Evolutionary conservation across 805 yeast species (phyloP), one percentile per base, ranked within the genome.

Genomic region (Metschnikowia drakensbergensis): DNA sequence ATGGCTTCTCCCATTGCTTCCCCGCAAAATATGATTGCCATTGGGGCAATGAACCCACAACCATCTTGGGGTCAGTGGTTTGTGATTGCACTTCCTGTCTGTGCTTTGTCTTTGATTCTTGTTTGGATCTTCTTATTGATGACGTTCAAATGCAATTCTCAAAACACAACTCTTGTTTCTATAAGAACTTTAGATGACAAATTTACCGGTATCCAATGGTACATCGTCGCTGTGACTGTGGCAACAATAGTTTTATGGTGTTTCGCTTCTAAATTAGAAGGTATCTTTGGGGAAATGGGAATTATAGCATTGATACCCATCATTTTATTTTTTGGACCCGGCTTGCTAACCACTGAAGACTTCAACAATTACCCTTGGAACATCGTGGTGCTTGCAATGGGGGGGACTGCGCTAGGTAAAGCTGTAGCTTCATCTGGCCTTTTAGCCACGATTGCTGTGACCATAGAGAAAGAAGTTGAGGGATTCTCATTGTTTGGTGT

Each of bases 31-130:
- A 76, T 77, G 67, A 70, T 77, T 48, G 81, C 82, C 17, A 75
- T 77, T 48, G 80, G 77, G 31, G 71, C 79, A 23, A 71, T 77
- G 73, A 65, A 61, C 26, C 82, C 82, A 1, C 74, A 67, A 41
- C 82, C 82, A 6, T 67, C 75, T 3, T 77, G 82, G 82, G 82
- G 81, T 22, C 72, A 77, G 54, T 77, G 82, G 82, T 77, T 77
- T 58, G 76, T 74, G 6, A 67, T 77, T 50, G 74, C 81, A 2
- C 61, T 76, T 34, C 82, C 82, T 3, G 69, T 75, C 4, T 70
- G 76, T 52, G 51, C 73, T 1, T 49, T 76, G 22, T 66, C 75
- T 17, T 63, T 76, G 46, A 47, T 74, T 17, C 60, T 74, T 49
- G 61, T 63, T 63, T 73, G 77, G 77, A 76, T 71, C 68, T 75